Base-by-base conservation (phyloP, 73 alveolate species). In the Stentor coeruleus region DNA sequence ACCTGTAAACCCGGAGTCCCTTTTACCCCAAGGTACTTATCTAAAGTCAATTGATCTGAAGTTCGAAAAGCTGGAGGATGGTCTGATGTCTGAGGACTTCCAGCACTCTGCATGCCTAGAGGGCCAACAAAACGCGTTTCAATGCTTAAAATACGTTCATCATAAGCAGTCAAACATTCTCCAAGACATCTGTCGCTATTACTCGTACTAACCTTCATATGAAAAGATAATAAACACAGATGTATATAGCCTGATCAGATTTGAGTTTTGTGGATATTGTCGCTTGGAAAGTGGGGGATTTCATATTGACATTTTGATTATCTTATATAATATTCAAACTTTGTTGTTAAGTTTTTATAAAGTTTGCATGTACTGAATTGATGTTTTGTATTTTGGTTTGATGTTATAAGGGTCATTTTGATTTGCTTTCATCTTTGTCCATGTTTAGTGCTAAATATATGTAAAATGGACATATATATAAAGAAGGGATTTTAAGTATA, bases 21-120 rank as follows among this genome's bases (percentile, higher is more conserved):
- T 49, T 49, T 49, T 20, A 49, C 28, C 6, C 66, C 66, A 20
- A 49, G 66, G 66, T 49, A 49, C 66, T 49, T 49, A 20, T 49
- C 66, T 49, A 49, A 49, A 49, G 66, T 49, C 20, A 49, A 49
- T 49, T 49, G 66, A 49, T 49, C 66, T 11, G 66, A 49, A 49
- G 66, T 20, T 49, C 66, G 66, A 20, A 49, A 49, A 6, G 66
- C 66, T 49, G 66, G 66, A 49, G 66, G 66, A 49, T 49, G 66
- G 20, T 49, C 66, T 11, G 66, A 49, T 49, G 66, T 49, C 20
- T 6, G 20, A 49, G 66, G 66, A 49, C 66, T 49, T 49, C 20
- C 66, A 49, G 28, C 20, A 20, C 28, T 11, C 66, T 49, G 66
- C 20, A 49, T 6, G 20, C 6, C 66, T 20, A 49, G 66, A 49